phyloP scores from a whole-genome alignment of 306 rosid species.

The Luffa acutangula region DNA sequence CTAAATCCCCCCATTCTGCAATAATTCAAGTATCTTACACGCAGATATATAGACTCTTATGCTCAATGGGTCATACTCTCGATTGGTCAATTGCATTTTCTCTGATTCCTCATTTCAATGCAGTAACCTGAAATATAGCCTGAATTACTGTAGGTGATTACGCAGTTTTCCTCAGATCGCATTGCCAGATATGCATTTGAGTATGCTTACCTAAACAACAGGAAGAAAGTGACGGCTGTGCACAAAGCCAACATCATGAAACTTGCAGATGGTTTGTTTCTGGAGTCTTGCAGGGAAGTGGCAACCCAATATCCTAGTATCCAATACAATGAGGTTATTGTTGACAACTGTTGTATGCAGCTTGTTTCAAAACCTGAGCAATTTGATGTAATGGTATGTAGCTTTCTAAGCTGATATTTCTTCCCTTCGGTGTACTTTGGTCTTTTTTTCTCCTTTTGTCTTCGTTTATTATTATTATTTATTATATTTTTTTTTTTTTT shows the following conservation, averaged over 20 bases:
- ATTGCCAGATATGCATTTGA: slow-evolving; percentile 80
- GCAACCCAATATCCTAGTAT: slow-evolving; percentile 50
- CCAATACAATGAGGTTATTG: slow-evolving; percentile 53
- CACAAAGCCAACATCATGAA: slow-evolving; percentile 97
- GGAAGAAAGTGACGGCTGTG: slow-evolving; percentile 90
- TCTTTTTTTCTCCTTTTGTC: too few relatives aligned
- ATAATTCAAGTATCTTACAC: not conserved
- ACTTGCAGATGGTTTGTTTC: slow-evolving; percentile 82
- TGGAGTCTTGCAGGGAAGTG: slow-evolving; percentile 65
- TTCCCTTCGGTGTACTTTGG: not conserved
- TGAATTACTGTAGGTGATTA: slow-evolving; percentile 4
- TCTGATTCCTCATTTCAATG: not conserved
- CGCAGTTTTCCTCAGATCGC: not conserved
- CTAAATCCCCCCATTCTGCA: not conserved
- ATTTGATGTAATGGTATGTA: slow-evolving; percentile 11
- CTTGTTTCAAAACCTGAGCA: slow-evolving; percentile 11
- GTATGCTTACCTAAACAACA: slow-evolving; percentile 79
- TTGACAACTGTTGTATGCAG: slow-evolving; percentile 72
- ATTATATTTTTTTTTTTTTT: not conserved
- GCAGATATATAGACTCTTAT: not conserved
- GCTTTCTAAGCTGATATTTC: not conserved
- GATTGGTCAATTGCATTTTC: not conserved
- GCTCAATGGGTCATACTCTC: not conserved
- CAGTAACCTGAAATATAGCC: not conserved
- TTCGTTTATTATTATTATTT: too few relatives aligned